Base-by-base conservation (phyloP, 257 asterid genomes). In the Solanum ahanhuiri region DNA sequence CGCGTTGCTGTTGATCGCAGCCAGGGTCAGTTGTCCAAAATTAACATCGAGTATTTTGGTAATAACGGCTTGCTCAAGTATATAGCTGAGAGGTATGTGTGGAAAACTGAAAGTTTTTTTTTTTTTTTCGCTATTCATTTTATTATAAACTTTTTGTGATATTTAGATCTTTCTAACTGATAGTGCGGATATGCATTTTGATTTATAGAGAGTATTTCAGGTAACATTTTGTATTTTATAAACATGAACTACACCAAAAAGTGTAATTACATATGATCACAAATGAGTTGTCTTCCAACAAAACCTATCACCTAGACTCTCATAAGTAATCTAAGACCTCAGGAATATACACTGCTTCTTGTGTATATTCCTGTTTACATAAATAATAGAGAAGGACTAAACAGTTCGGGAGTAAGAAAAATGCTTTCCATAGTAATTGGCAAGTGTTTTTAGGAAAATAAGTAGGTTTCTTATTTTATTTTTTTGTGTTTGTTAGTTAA, bases 1-100 rank as follows among this genome's bases (percentile, higher is more conserved):
- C n/a, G n/a, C n/a, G n/a, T n/a, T n/a, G n/a, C n/a, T n/a, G n/a
- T 39, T 28, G 57, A 76, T 76, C 83, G 83, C 34, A 39, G 83
- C 58, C 58, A 76, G 83, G 83, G 91, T 90, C 87, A 90, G 14
- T 51, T 93, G 77, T 18, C 85, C 54, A 89, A 90, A 51, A 77
- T 91, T 8, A 71, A n/a, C 15, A 22, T 91, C 5, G 87, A 82
- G 35, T 30, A 43, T 83, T 67, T 86, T 43, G 88, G 85, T 67
- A 25, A 76, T 75, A 87, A 84, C 25, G 54, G 58, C 3, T 30
- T 89, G 76, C 88, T 93, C 4, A 12, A 48, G 10, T 87, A 87
- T 83, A 83, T 91, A 69, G 81, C 90, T 14, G 25, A 76, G 9
- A 87, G 90, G 92, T 91, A 86, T 9, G 54, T 4, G 11, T 39